Evolutionary conservation across 805 yeast species (phyloP).

Genomic region (Yarrowia yakushimensis): DNA sequence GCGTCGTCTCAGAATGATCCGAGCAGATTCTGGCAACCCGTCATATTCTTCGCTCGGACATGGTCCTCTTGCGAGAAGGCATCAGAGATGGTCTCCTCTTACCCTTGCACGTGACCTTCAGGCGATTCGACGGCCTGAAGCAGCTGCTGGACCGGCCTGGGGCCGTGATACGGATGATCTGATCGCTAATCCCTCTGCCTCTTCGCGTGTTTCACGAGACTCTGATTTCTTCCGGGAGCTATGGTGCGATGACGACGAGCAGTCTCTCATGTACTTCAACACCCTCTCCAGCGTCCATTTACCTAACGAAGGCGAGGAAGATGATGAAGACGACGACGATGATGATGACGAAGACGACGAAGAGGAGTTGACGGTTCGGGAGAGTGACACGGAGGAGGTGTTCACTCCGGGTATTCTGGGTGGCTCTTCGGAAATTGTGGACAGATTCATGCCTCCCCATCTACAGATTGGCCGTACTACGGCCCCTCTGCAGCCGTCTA

Average conservation of each 20-base stretch:
- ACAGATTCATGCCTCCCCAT: slow-evolving; percentile 18
- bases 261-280: slow-evolving; percentile 24
- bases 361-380: background rate
- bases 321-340: background rate
- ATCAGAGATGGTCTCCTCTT: slow-evolving; percentile 14
- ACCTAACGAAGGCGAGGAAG: slow-evolving; percentile 4
- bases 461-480: background rate
- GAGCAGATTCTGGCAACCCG: background rate
- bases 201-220: slow-evolving; percentile 2
- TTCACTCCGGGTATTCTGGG: background rate
- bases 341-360: background rate
- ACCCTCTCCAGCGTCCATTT: slow-evolving; percentile 13
- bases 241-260: slow-evolving; percentile 17
- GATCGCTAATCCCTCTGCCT: background rate
- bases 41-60: background rate
- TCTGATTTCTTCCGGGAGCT: slow-evolving; percentile 3
- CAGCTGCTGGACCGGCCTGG: background rate
- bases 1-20: slow-evolving; percentile 7
- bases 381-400: slow-evolving; percentile 1
- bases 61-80: background rate
- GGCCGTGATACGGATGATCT: background rate
- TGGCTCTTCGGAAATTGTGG: background rate
- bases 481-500: background rate
- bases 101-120: slow-evolving; percentile 10
- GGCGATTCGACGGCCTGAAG: background rate